A percentile compares a stretch with the other conserved stretches of the same genome.
These are phyloP conservation scores for Fistulifera pelliculosa DNA, from an alignment of 108 stramenopile species.

Conservation along the genomic window DNA sequence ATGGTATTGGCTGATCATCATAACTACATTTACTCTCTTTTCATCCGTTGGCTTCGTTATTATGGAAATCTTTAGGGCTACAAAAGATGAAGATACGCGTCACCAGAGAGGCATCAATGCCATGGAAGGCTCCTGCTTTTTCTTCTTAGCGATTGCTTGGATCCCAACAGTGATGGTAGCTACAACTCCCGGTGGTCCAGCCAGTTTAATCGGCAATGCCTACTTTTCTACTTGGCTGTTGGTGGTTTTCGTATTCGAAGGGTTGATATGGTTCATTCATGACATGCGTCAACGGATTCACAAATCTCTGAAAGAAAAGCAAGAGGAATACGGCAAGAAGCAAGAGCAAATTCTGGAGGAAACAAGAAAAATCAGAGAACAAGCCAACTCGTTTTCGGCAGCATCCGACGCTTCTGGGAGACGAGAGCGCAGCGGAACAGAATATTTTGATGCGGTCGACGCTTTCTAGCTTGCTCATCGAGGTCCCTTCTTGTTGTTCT, in stretches of 20 bases:
- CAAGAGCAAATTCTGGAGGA: constrained; percentile 33
- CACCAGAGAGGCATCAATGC: constrained; percentile 22
- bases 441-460: constrained; percentile 3
- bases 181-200: constrained; percentile 59
- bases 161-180: constrained; percentile 43
- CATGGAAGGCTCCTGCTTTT: constrained; percentile 43
- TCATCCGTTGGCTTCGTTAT: constrained; percentile 36
- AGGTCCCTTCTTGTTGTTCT: no score
- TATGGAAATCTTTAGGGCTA: constrained; percentile 56
- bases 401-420: not conserved
- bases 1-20: constrained; percentile 37
- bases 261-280: constrained; percentile 17
- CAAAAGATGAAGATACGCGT: constrained; percentile 17
- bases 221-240: constrained; percentile 68
- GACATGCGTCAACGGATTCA: constrained; percentile 52
- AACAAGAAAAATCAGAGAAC: not conserved
- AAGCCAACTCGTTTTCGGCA: not conserved
- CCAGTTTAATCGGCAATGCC: constrained; percentile 35
- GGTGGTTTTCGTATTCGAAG: constrained; percentile 43
- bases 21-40: constrained; percentile 29
- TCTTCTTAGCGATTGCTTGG: constrained; percentile 44
- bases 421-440: not conserved
- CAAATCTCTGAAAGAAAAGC: constrained; percentile 24
- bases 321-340: constrained; percentile 32
- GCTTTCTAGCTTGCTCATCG: not conserved